phyloP scores from a whole-genome alignment of 352 stramenopile species.

The Phytophthora vignae region DNA sequence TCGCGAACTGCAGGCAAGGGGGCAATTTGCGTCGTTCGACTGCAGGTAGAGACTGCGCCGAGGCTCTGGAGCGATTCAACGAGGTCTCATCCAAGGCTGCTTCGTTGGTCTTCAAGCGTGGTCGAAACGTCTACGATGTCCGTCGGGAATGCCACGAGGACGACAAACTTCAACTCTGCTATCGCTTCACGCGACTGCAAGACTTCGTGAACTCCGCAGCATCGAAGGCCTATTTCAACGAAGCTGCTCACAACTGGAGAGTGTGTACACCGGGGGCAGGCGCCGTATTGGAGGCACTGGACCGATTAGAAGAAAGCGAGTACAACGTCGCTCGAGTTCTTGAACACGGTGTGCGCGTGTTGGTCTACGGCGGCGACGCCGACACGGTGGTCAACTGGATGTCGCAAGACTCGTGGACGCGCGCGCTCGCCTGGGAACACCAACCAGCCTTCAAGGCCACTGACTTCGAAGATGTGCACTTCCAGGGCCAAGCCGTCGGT shows the following conservation, averaged over 20 bases:
- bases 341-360: constrained; percentile 64
- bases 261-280: constrained; percentile 51
- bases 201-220: constrained; percentile 59
- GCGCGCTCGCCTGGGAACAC: constrained; percentile 52
- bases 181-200: constrained; percentile 67
- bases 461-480: constrained; percentile 19
- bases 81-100: constrained; percentile 27
- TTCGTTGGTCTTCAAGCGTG: constrained; percentile 20
- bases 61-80: constrained; percentile 25
- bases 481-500: constrained; percentile 43
- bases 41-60: constrained; percentile 23
- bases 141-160: constrained; percentile 57
- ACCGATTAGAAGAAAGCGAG: constrained; percentile 71
- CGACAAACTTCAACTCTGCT: constrained; percentile 66
- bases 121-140: constrained; percentile 78
- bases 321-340: constrained; percentile 57
- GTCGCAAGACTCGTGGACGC: constrained; percentile 74
- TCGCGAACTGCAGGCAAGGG: constrained; percentile 19
- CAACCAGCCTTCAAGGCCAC: constrained; percentile 41
- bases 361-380: constrained; percentile 75
- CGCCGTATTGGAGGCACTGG: constrained; percentile 29
- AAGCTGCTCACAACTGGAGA: constrained; percentile 44
- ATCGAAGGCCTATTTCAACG: constrained; percentile 57
- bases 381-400: constrained; percentile 80
- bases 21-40: constrained; percentile 7